These are phyloP conservation scores for Periglandula ipomoeae DNA, from an alignment of 2,329 filamentous ascomycete species.

Conservation along the genomic window DNA sequence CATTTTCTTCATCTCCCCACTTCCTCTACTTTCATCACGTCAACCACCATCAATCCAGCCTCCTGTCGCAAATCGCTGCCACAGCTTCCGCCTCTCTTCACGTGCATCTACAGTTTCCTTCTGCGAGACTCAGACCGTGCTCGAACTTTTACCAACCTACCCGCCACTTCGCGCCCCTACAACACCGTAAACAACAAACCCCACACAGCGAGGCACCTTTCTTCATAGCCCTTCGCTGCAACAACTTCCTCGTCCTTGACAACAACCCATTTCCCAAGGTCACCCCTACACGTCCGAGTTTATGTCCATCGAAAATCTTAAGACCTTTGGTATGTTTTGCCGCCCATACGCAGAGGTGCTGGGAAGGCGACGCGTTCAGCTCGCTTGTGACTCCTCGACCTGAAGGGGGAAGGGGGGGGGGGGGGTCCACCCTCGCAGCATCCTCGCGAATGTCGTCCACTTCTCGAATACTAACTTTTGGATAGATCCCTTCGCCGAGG, in stretches of 20 bases:
- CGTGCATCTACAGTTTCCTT: neutral
- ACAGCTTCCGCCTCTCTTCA: constrained; percentile 3
- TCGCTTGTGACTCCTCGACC: too few relatives aligned
- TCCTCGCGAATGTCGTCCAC: constrained; percentile 18
- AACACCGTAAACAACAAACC: constrained; percentile 11
- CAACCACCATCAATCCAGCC: constrained; percentile 3
- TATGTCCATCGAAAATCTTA: constrained; percentile 99
- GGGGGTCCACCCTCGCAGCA: neutral
- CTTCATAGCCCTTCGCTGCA: constrained; percentile 40
- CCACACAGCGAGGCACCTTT: constrained; percentile 34
- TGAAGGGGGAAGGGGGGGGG: neutral
- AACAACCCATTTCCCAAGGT: constrained; percentile 43
- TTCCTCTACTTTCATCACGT: constrained; percentile 2
- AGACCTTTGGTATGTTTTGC: constrained; percentile 69
- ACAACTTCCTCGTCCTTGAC: constrained; percentile 19
- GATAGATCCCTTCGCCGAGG: constrained; percentile 99
- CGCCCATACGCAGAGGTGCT: neutral
- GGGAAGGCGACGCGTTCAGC: neutral
- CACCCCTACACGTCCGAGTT: constrained; percentile 65
- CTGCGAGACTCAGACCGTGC: neutral
- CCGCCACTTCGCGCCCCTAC: constrained; percentile 10
- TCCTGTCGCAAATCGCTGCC: constrained; percentile 6
- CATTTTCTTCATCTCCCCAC: constrained; percentile 7
- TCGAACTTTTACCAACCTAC: neutral
- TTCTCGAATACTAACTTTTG: neutral